These are phyloP conservation scores for Aspergillus floridensis DNA, from an alignment of 2,329 filamentous ascomycete species.

Conservation along the genomic window DNA sequence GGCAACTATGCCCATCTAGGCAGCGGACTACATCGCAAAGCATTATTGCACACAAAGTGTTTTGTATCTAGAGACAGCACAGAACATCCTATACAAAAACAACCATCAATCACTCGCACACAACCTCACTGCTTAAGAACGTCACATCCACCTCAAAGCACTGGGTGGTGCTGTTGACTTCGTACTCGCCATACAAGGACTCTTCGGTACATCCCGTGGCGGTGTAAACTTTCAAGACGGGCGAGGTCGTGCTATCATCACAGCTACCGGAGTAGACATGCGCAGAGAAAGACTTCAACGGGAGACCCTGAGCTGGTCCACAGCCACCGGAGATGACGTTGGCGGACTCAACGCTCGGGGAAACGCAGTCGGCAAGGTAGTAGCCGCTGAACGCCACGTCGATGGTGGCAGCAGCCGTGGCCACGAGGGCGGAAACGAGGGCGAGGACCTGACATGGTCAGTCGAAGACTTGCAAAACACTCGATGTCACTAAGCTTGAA, in stretches of 20 bases:
- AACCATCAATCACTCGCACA: background rate
- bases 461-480: background rate
- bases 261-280: conserved; percentile 1
- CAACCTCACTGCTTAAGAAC: conserved; percentile 1
- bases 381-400: conserved; percentile 4
- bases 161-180: background rate
- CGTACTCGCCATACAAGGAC: background rate
- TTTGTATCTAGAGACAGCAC: no score
- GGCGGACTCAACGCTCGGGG: conserved; percentile 1
- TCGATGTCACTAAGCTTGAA: background rate
- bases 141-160: conserved; percentile 1
- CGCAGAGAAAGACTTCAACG: background rate
- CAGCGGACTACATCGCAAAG: background rate
- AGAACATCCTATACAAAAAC: no score
- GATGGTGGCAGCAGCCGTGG: background rate
- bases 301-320: background rate
- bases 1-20: background rate
- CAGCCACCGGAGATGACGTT: conserved; percentile 3
- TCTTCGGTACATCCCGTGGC: background rate
- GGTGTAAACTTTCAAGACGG: background rate
- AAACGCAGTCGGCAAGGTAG: conserved; percentile 1
- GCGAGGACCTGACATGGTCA: background rate
- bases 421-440: background rate
- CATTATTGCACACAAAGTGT: no score
- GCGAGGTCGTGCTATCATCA: background rate